A percentile compares a stretch with the other conserved stretches of the same genome.
phyloP scores from a whole-genome alignment of 768 basidiomycete genomes.

The Favolaschia claudopus region DNA sequence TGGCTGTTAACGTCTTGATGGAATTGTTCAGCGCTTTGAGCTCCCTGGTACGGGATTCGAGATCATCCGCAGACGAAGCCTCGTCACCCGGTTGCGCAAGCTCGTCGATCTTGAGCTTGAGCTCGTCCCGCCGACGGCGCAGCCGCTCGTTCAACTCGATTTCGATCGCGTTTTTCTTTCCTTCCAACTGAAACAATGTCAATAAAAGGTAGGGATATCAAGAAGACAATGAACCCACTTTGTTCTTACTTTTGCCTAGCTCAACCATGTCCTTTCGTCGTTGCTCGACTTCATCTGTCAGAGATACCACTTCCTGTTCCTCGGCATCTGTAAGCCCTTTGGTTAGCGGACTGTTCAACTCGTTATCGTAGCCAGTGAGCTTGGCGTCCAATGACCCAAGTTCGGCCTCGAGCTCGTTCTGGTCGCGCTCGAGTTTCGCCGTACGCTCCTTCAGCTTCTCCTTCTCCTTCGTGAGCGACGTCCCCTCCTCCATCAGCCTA shows the following conservation, averaged over 20 bases:
- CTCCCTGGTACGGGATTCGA: constrained; percentile 75
- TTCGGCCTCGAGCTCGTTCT: constrained; percentile 79
- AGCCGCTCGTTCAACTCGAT: constrained; percentile 94
- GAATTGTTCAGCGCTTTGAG: constrained; percentile 69
- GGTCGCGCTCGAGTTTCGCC: constrained; percentile 67
- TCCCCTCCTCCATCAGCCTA: constrained; percentile 67
- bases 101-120: constrained; percentile 77
- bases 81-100: constrained; percentile 69
- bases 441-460: constrained; percentile 72
- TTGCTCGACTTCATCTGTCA: constrained; percentile 80
- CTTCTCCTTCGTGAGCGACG: constrained; percentile 66
- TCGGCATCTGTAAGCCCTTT: constrained; percentile 80
- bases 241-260: constrained; percentile 69
- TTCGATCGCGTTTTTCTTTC: constrained; percentile 81
- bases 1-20: constrained; percentile 69
- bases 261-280: constrained; percentile 76
- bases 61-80: constrained; percentile 66
- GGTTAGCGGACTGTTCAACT: constrained; percentile 78
- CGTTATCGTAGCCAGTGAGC: constrained; percentile 67
- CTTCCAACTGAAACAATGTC: constrained; percentile 60
- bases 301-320: constrained; percentile 63
- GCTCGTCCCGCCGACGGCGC: constrained; percentile 78
- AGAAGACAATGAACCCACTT: constrained; percentile 55
- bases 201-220: background rate
- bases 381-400: constrained; percentile 66